Evolutionary conservation across 805 yeast species (phyloP), one percentile per base, ranked within the genome.

Genomic region (Deakozyma indianensis): DNA sequence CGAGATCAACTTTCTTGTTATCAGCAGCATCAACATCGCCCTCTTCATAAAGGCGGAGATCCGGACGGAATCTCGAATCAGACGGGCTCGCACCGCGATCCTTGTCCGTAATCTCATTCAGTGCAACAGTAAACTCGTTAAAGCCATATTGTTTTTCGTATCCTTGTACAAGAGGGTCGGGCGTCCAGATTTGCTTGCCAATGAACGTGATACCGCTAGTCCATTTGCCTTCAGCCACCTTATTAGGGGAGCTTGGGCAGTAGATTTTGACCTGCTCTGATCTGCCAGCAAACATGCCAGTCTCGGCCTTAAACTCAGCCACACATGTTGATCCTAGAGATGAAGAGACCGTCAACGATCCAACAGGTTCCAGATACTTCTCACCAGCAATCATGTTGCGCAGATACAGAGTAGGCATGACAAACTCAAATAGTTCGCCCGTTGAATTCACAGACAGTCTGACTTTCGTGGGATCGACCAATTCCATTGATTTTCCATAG

Each of bases 331-430:
- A 68, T 0, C 94, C 94, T n/a, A 66, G 67, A 1, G 85, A 75
- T 2, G 87, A 75, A 41, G 74, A 71, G 1, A 92, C 69, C 0
- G 80, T 75, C 49, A 85, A 69, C 2, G 77, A 62, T 16, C 84
- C 78, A 2, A 73, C 68, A 1, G 98, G 98, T 58, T 92, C 98
- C 14, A 85, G 70, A 61, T 88, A 92, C 60, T 86, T 83, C 56
- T 92, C 98, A 22, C 98, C 97, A 1, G 96, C 95, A 55, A 92
- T 77, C 42, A 92, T 71, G 58, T 90, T 90, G 55, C 90, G 80
- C 54, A 92, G 64, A 54, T 84, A 71, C 0, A 94, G 78, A 1
- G 83, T 77, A 4, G 98, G 96, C 51, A 80, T 88, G 20, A 68
- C 59, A 90, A 94, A 92, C 50, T 77, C 75, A 56, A 78, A 83